A percentile compares a stretch with the other conserved stretches of the same genome.
Conservation (phyloP, 2,329 filamentous ascomycete species). For the Fusarium duplospermum region DNA sequence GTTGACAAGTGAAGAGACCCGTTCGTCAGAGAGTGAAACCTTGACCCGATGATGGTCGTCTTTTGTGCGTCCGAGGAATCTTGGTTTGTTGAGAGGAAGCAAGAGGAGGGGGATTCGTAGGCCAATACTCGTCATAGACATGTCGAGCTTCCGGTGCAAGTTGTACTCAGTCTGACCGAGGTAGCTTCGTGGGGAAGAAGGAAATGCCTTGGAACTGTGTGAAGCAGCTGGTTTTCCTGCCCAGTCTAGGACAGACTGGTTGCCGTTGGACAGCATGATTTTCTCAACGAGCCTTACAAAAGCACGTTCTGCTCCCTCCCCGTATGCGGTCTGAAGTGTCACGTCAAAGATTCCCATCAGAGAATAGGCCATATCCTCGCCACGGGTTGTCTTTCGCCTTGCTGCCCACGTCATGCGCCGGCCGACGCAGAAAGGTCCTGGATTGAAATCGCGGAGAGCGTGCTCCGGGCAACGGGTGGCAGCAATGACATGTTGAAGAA, state of each 20-base stretch:
- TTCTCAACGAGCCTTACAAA: neutral
- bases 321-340: neutral
- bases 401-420: neutral
- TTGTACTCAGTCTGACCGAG: neutral
- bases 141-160: neutral
- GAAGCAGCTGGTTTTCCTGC: neutral
- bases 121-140: neutral
- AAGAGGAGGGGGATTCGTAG: neutral
- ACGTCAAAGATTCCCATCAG: neutral
- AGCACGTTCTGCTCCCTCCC: neutral
- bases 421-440: neutral
- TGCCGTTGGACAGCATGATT: neutral
- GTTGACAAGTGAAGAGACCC: neutral
- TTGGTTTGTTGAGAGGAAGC: neutral
- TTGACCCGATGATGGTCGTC: neutral
- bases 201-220: neutral
- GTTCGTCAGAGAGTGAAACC: neutral
- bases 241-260: neutral
- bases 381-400: neutral
- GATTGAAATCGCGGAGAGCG: neutral
- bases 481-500: neutral
- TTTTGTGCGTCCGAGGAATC: neutral
- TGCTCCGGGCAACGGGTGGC: neutral
- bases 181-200: neutral
- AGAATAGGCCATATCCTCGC: neutral